These are phyloP conservation scores for Botrytis elliptica DNA, from an alignment of 2,329 filamentous ascomycete genomes.

Conservation along the genomic window DNA sequence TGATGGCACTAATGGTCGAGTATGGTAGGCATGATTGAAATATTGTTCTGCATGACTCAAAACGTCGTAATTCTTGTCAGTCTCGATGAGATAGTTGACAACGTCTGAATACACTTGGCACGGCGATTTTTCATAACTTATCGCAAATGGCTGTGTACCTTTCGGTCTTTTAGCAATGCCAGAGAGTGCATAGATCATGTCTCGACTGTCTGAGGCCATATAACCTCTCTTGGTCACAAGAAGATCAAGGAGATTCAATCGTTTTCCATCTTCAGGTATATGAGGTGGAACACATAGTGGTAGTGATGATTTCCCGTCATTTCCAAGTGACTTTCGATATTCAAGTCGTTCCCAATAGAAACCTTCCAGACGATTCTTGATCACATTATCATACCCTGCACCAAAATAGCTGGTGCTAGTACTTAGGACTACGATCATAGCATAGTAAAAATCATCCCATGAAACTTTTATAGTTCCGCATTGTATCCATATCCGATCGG, in stretches of 20 bases:
- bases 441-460: not conserved
- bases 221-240: not conserved
- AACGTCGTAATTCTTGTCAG: not conserved
- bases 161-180: not conserved
- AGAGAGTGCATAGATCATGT: not conserved
- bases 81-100: not conserved
- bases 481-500: not conserved
- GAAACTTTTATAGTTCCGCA: not conserved
- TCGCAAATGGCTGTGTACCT: not conserved
- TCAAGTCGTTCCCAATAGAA: not conserved
- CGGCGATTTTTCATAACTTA: not conserved
- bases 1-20: not conserved
- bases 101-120: not conserved
- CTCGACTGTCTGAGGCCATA: not conserved
- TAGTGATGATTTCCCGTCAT: not conserved
- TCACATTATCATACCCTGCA: not conserved
- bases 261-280: not conserved
- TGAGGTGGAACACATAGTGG: not conserved
- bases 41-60: not conserved
- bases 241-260: not conserved
- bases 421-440: not conserved
- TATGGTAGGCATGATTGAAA: not conserved
- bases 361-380: not conserved
- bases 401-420: not conserved
- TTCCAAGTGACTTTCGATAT: not conserved